Percentiles rank a stretch among this genome's conserved stretches.
Conservation (phyloP, 495 filamentous ascomycete genomes). For the Sphaerosporella brunnea region DNA sequence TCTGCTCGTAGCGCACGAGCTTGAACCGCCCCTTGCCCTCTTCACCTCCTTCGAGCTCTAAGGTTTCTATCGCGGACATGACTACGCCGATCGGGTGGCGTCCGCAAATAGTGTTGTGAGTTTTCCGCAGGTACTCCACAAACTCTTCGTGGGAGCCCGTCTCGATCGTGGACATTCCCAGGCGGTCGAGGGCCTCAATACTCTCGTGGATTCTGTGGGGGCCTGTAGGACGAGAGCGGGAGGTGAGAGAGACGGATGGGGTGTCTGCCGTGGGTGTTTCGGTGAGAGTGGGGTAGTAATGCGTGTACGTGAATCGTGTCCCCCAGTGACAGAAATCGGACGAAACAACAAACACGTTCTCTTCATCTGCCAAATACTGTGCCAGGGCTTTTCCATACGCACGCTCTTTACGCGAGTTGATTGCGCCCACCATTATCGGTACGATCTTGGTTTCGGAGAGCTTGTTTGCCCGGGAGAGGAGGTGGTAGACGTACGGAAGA, state of each 20-base stretch:
- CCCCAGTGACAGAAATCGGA: conserved; percentile 99
- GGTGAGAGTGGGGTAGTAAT: conserved; percentile 45
- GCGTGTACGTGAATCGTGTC: conserved; percentile 65
- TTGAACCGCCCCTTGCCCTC: conserved; percentile 44
- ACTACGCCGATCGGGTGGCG: conserved; percentile 89
- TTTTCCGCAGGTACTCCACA: conserved; percentile 46
- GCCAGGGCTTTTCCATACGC: conserved; percentile 54
- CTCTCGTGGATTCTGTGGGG: conserved; percentile 61
- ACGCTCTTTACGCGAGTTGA: conserved; percentile 45
- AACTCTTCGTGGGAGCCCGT: conserved; percentile 53
- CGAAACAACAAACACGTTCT: conserved; percentile 68
- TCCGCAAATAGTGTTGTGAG: conserved; percentile 86
- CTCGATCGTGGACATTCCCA: conserved; percentile 68
- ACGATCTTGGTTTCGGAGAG: conserved; percentile 39
- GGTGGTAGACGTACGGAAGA: conserved; percentile 80
- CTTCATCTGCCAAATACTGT: conserved; percentile 57
- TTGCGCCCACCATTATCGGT: conserved; percentile 78
- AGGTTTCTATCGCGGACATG: conserved; percentile 68
- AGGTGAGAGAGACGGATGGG: conserved; percentile 26
- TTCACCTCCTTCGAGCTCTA: conserved; percentile 27
- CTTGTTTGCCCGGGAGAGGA: conserved; percentile 41
- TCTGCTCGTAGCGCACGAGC: conserved; percentile 84
- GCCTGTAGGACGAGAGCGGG: conserved; percentile 24
- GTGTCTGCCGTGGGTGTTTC: conserved; percentile 14
- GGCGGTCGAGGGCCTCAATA: conserved; percentile 62